Conservation (phyloP, 306 rosid genomes). For the Oxytropis ochrocephala region DNA sequence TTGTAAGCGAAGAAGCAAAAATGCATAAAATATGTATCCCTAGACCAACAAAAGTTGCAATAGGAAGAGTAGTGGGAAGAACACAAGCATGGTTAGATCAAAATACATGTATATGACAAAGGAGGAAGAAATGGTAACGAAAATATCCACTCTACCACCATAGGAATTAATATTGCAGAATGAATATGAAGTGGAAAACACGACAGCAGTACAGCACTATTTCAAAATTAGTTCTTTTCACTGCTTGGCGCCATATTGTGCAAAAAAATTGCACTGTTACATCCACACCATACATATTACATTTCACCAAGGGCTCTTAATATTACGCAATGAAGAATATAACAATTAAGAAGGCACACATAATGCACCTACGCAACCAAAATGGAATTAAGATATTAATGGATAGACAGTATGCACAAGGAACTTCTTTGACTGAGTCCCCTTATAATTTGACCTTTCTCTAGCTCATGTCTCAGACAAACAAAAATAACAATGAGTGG, state of each 20-base stretch:
- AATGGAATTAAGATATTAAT: neutral
- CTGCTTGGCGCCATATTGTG: no score
- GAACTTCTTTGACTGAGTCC: neutral
- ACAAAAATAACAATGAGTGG: neutral
- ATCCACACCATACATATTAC: neutral
- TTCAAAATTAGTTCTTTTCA: no score
- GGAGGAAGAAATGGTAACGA: neutral
- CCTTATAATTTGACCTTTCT: neutral
- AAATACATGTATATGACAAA: neutral
- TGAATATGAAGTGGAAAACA: no score
- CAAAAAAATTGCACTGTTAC: neutral
- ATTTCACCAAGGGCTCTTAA: neutral
- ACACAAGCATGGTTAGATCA: neutral
- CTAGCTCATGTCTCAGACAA: constrained; percentile 5
- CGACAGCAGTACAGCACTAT: no score
- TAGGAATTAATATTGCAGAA: neutral
- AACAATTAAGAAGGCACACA: neutral
- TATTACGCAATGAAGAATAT: neutral
- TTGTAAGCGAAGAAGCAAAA: neutral
- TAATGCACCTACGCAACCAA: neutral
- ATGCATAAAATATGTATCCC: neutral
- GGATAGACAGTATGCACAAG: neutral
- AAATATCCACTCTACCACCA: neutral
- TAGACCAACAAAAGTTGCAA: neutral
- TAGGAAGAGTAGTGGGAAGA: neutral